These are phyloP conservation scores for Tuber melanosporum DNA, from an alignment of 495 filamentous ascomycete species.

Conservation along the genomic window DNA sequence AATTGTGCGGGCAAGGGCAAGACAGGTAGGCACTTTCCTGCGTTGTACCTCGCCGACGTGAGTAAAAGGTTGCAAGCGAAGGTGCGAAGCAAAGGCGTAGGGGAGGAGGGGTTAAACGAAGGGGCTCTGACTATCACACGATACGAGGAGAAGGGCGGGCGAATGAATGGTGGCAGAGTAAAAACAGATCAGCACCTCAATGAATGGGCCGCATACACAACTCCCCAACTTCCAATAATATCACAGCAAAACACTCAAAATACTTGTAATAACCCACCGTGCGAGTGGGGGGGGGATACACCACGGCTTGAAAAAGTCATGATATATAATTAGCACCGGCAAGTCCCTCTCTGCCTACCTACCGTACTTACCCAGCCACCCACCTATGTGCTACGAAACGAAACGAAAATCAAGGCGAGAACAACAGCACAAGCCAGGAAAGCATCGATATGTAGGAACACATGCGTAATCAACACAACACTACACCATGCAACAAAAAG, in stretches of 20 bases:
- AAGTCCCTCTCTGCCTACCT: neutral
- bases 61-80: neutral
- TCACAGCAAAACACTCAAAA: neutral
- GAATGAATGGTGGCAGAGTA: neutral
- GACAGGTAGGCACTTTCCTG: neutral
- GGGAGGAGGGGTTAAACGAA: neutral
- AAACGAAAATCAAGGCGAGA: no score
- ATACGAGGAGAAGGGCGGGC: neutral
- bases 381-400: neutral
- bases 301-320: neutral
- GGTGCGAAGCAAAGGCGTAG: neutral
- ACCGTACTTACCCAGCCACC: neutral
- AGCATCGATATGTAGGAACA: no score
- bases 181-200: neutral
- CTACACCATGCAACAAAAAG: no score
- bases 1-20: neutral
- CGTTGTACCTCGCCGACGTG: neutral
- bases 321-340: neutral
- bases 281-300: neutral
- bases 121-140: neutral
- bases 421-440: no score
- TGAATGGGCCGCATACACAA: no score
- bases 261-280: neutral
- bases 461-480: no score
- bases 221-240: neutral